These are phyloP conservation scores for Lippia alba DNA, from an alignment of 305 asterid species.

Conservation along the genomic window DNA sequence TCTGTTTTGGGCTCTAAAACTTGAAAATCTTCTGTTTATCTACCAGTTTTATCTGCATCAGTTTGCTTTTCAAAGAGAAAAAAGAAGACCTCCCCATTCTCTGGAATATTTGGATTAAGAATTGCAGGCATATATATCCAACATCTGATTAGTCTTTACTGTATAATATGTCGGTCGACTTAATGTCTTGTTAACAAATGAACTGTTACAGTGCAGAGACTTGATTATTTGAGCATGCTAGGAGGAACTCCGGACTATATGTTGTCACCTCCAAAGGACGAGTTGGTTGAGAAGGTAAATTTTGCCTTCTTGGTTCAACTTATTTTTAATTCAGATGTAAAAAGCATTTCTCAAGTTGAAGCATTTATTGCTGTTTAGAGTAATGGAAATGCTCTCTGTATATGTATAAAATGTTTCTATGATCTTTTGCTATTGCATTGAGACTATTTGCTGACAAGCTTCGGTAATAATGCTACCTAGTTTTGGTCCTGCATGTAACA, in stretches of 20 bases:
- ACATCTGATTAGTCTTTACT: no score
- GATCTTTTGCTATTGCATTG: not conserved
- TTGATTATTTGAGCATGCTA: constrained; percentile 38
- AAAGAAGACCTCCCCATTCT: not conserved
- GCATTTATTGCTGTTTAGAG: not conserved
- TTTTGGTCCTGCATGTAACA: not conserved
- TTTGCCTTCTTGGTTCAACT: constrained; percentile 26
- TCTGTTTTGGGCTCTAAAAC: not conserved
- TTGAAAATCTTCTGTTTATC: not conserved
- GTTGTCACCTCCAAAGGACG: constrained; percentile 63
- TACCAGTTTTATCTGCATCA: not conserved
- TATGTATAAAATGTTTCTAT: not conserved
- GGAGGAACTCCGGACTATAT: constrained; percentile 58
- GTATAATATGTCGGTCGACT: constrained; percentile 1
- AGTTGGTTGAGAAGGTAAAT: constrained; percentile 68
- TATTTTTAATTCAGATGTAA: not conserved
- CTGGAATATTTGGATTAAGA: not conserved
- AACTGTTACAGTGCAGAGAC: constrained; percentile 48
- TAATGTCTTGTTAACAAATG: constrained; percentile 18
- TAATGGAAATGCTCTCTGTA: not conserved
- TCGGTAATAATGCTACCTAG: not conserved
- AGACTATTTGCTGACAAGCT: not conserved
- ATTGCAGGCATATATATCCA: not conserved
- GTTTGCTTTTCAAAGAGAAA: constrained; percentile 1
- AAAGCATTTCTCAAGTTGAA: not conserved